Evolutionary conservation across 2,329 filamentous ascomycete genomes (phyloP).

Genomic region (Aureobasidium sp.): DNA sequence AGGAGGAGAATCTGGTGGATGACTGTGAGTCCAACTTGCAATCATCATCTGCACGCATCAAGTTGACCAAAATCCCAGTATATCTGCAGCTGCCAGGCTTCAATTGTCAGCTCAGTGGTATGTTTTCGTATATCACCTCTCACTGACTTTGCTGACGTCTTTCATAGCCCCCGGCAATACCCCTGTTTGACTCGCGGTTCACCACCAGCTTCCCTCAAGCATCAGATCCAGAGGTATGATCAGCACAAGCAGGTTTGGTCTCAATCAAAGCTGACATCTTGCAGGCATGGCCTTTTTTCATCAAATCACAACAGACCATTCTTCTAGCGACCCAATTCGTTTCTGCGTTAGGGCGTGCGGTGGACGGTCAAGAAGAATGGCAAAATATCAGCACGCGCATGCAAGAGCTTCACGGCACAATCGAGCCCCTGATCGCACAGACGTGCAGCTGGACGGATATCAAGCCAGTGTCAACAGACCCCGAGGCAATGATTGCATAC

Average conservation of each 20-base stretch:
- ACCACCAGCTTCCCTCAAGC: conserved; percentile 30
- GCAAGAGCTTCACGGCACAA: conserved; percentile 3
- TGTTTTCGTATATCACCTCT: no score
- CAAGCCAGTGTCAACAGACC: conserved; percentile 33
- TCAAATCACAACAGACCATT: conserved; percentile 14
- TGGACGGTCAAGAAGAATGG: conserved; percentile 5
- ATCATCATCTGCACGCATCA: not conserved
- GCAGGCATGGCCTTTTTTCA: conserved; percentile 14
- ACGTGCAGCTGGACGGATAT: conserved; percentile 21
- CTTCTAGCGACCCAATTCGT: conserved; percentile 13
- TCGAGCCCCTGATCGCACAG: not conserved
- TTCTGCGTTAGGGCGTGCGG: not conserved
- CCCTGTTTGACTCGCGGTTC: conserved; percentile 39
- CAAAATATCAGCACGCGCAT: not conserved
- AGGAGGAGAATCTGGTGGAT: conserved; percentile 48
- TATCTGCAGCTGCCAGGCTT: conserved; percentile 44
- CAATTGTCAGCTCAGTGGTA: conserved; percentile 46
- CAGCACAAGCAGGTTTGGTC: not conserved
- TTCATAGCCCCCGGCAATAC: conserved; percentile 38
- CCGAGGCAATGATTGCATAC: conserved; percentile 38
- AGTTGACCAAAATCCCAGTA: conserved; percentile 30
- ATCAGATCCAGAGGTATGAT: not conserved
- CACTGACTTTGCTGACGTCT: not conserved
- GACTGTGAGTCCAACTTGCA: conserved; percentile 35
- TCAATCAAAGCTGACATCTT: not conserved